Evolutionary conservation across 2,329 filamentous ascomycete genomes (phyloP).

Genomic region (Hypoxylon sp.): DNA sequence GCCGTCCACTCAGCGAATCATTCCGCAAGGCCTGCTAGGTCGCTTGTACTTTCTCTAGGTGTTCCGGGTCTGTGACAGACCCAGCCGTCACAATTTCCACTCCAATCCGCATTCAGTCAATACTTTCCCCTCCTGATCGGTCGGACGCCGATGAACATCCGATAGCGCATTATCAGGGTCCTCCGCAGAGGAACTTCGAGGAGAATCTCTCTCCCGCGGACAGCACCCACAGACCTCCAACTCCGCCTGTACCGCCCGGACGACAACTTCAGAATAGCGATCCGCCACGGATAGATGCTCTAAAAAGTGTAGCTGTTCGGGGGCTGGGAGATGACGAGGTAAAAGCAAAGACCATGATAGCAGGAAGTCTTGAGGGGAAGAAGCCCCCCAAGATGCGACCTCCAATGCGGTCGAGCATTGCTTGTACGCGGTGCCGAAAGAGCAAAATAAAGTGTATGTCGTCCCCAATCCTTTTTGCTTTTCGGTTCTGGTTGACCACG

Average conservation of each 20-base stretch:
- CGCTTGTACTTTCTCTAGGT: conserved; percentile 31
- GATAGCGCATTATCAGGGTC: conserved; percentile 44
- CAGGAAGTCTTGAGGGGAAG: conserved; percentile 49
- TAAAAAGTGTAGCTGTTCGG: conserved; percentile 37
- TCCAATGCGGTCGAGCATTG: conserved; percentile 79
- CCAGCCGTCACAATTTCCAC: conserved; percentile 60
- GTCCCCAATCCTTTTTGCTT: too few relatives aligned
- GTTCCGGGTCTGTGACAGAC: conserved; percentile 50
- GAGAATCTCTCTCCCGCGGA: conserved; percentile 48
- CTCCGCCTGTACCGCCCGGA: conserved; percentile 39
- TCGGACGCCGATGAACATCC: conserved; percentile 51
- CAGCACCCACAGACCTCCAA: conserved; percentile 43
- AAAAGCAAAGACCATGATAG: conserved; percentile 48
- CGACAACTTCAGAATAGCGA: conserved; percentile 42
- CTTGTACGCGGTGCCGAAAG: conserved; percentile 76
- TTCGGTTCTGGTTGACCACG: too few relatives aligned
- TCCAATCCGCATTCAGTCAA: conserved; percentile 60
- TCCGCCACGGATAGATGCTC: conserved; percentile 32
- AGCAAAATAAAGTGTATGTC: conserved; percentile 81
- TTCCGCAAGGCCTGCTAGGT: conserved; percentile 22
- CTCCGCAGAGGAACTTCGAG: conserved; percentile 50
- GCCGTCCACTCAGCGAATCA: conserved; percentile 25
- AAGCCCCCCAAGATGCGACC: conserved; percentile 56
- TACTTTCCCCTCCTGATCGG: conserved; percentile 57
- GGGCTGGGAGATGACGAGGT: conserved; percentile 45